Percentiles rank a stretch among this genome's conserved stretches.
Conservation (phyloP, 176 grass and related monocot species). For the Miscanthus lutarioriparius region DNA sequence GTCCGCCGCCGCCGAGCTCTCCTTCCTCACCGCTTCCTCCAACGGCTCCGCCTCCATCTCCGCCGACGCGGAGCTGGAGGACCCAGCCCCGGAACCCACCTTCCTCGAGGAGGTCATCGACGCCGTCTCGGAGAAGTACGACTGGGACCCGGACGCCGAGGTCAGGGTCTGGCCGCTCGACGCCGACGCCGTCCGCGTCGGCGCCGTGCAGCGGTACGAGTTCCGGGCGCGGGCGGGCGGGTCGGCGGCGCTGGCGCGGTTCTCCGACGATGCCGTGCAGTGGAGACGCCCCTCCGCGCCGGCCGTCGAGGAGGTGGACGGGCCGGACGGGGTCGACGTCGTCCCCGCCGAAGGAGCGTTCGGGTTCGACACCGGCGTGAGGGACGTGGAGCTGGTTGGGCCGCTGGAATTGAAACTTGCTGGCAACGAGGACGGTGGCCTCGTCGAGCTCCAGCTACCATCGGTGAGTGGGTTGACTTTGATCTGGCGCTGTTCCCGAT, state of each 20-base stretch:
- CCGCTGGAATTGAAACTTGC: constrained; percentile 66
- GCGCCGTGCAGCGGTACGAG: constrained; percentile 61
- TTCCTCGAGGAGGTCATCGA: constrained; percentile 72
- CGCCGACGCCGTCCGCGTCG: constrained; percentile 37
- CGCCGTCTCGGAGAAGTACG: constrained; percentile 61
- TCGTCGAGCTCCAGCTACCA: constrained; percentile 63
- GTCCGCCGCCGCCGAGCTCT: constrained; percentile 36
- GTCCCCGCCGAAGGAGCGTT: constrained; percentile 42
- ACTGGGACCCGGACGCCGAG: constrained; percentile 62
- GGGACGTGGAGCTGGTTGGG: constrained; percentile 66
- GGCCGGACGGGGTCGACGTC: constrained; percentile 65
- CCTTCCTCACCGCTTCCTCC: constrained; percentile 32
- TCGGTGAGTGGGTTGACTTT: constrained; percentile 67
- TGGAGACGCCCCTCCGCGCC: constrained; percentile 45
- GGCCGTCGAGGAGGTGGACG: constrained; percentile 55
- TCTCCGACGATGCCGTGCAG: constrained; percentile 55
- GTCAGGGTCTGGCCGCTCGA: constrained; percentile 65
- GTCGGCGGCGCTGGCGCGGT: constrained; percentile 13
- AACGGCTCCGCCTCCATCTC: constrained; percentile 27
- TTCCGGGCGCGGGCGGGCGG: constrained; percentile 56
- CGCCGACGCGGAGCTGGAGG: constrained; percentile 3
- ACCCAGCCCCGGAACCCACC: constrained; percentile 18
- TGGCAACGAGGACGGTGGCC: constrained; percentile 33
- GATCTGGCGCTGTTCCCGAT: not conserved
- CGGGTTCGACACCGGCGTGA: constrained; percentile 40